phyloP scores from a whole-genome alignment of 164 flowering plant genomes.

The Macadamia integrifolia region DNA sequence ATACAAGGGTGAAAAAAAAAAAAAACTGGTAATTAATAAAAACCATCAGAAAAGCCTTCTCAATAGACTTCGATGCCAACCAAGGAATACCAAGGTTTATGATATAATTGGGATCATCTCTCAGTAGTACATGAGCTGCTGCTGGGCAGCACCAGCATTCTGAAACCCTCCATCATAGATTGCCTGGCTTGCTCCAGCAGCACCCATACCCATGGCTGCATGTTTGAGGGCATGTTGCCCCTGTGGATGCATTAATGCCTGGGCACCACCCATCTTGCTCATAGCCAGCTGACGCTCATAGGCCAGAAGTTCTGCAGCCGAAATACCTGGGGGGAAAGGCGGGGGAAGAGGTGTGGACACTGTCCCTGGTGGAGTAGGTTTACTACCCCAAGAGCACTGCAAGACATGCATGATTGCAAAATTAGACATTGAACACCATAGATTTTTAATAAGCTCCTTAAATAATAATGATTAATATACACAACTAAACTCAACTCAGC shows the following conservation, averaged over 20 bases:
- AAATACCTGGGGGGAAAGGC: conserved; percentile 44
- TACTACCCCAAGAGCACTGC: conserved; percentile 96
- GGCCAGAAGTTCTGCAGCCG: conserved; percentile 47
- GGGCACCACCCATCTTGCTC: conserved; percentile 54
- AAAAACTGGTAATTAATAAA: neutral
- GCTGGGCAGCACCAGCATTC: conserved; percentile 57
- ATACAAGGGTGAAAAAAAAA: no score
- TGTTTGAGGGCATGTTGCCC: conserved; percentile 56
- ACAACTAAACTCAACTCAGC: no score
- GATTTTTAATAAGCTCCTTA: no score
- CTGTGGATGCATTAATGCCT: conserved; percentile 58
- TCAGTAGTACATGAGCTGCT: conserved; percentile 74
- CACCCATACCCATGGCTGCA: conserved; percentile 53
- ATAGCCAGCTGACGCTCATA: conserved; percentile 70
- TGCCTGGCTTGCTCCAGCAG: conserved; percentile 61
- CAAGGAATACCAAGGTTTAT: neutral
- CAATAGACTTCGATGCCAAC: no score
- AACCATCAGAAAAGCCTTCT: neutral
- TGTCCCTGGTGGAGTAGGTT: conserved; percentile 81
- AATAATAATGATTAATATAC: no score
- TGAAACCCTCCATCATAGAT: conserved; percentile 73
- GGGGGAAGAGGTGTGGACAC: conserved; percentile 75
- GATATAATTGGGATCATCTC: neutral
- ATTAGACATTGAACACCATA: neutral
- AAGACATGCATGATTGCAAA: conserved; percentile 1